Evolutionary conservation across 208 protist species (phyloP).

Genomic region (Borovskyia barvae): DNA sequence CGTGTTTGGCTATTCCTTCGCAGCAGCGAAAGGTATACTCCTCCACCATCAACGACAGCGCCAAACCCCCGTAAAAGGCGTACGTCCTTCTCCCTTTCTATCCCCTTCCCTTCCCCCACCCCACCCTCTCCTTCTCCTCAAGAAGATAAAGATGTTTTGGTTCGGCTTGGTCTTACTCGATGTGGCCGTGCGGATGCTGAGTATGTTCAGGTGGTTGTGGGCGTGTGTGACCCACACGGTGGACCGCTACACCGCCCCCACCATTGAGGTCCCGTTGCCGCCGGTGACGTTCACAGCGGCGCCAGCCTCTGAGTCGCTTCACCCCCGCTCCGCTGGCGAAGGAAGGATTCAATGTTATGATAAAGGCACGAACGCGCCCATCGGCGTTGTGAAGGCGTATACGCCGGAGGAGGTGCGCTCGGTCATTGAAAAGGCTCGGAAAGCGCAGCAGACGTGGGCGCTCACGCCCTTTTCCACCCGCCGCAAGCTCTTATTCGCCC

Average conservation of each 20-base stretch:
- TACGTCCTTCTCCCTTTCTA: not conserved
- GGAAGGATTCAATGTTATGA: slow-evolving; percentile 88
- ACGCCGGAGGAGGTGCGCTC: slow-evolving; percentile 69
- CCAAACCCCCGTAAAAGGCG: not conserved
- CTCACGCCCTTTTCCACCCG: slow-evolving; percentile 85
- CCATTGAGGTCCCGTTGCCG: slow-evolving; percentile 68
- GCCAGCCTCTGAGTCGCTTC: slow-evolving; percentile 53
- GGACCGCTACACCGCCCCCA: slow-evolving; percentile 81
- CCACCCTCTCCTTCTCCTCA: not conserved
- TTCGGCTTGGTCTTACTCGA: slow-evolving; percentile 40
- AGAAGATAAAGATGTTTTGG: slow-evolving; percentile 33
- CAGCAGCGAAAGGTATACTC: too few species aligned
- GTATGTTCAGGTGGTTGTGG: slow-evolving; percentile 48
- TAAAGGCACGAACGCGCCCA: slow-evolving; percentile 82
- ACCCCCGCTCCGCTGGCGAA: slow-evolving; percentile 61
- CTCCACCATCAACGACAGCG: too few species aligned
- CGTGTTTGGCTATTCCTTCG: too few species aligned
- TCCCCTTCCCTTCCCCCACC: not conserved
- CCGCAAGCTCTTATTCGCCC: slow-evolving; percentile 75
- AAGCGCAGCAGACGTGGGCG: slow-evolving; percentile 78
- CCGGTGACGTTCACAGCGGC: slow-evolving; percentile 42
- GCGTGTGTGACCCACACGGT: slow-evolving; percentile 39
- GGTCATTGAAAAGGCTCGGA: slow-evolving; percentile 60
- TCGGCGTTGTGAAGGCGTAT: slow-evolving; percentile 73
- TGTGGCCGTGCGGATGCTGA: slow-evolving; percentile 61